A percentile compares a stretch with the other conserved stretches of the same genome.
Evolutionary conservation across 78 protist species (phyloP).

Genomic region (Dictyostelium capitatum): DNA sequence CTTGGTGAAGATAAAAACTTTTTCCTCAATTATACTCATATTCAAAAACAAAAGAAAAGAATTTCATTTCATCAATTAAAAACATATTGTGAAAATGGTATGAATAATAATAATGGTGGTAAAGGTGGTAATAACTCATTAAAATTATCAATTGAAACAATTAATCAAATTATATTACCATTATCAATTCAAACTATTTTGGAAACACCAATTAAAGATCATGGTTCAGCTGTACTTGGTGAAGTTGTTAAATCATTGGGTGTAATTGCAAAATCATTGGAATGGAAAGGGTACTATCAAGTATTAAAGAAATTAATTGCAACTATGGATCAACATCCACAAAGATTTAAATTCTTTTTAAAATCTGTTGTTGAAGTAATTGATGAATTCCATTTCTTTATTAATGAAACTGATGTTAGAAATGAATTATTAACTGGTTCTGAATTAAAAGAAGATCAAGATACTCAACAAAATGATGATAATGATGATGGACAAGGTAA

Average conservation of each 20-base stretch:
- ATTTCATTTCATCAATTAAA: slow-evolving; percentile 10
- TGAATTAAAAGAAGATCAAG: slow-evolving; percentile 24
- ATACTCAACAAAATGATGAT: background rate
- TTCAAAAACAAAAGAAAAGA: slow-evolving; percentile 39
- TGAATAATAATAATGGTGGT: background rate
- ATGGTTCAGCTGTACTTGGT: slow-evolving; percentile 53
- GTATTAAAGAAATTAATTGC: background rate
- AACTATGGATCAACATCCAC: slow-evolving; percentile 59
- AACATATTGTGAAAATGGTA: background rate
- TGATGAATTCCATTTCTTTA: slow-evolving; percentile 75
- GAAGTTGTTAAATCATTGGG: slow-evolving; percentile 58
- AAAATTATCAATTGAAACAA: slow-evolving; percentile 12
- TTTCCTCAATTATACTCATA: slow-evolving; percentile 21
- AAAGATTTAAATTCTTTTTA: slow-evolving; percentile 26
- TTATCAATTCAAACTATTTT: slow-evolving; percentile 36
- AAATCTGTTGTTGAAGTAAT: slow-evolving; percentile 58
- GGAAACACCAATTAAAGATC: slow-evolving; percentile 57
- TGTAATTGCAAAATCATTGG: slow-evolving; percentile 25
- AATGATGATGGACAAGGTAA: background rate
- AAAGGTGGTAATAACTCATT: background rate
- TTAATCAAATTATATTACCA: slow-evolving; percentile 42
- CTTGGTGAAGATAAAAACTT: slow-evolving; percentile 21
- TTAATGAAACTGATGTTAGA: slow-evolving; percentile 36
- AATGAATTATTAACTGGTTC: slow-evolving; percentile 19
- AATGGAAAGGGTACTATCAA: slow-evolving; percentile 54